Evolutionary conservation across 176 grass and related monocot genomes (phyloP).

Genomic region (Carex myosuroides): DNA sequence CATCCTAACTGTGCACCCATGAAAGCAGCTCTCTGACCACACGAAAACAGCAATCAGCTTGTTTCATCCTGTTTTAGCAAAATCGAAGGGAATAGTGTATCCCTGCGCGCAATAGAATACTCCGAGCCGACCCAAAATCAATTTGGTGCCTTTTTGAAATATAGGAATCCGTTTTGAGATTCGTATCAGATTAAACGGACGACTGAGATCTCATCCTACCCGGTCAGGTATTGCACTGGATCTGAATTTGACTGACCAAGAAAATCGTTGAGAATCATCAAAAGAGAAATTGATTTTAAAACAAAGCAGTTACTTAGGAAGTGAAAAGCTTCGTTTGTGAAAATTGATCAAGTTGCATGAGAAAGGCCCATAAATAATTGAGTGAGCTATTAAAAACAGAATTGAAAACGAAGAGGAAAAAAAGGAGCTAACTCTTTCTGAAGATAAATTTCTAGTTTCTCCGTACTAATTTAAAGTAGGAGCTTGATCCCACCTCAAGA

Average conservation of each 20-base stretch:
- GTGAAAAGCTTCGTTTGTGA: background rate
- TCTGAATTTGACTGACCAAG: background rate
- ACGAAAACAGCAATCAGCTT: background rate
- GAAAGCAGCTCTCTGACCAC: background rate
- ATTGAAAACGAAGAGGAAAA: background rate
- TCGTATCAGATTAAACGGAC: too few species aligned
- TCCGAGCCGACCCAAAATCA: too few species aligned
- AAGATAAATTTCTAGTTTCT: slow-evolving; percentile 3
- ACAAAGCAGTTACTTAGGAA: background rate
- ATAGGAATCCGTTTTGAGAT: too few species aligned
- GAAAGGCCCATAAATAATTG: background rate
- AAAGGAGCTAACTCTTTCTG: background rate
- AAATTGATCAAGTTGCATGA: background rate
- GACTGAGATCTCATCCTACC: too few species aligned
- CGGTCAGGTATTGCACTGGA: too few species aligned
- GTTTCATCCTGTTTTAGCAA: background rate
- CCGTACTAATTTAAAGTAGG: background rate
- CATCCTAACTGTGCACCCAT: background rate
- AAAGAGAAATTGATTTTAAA: background rate
- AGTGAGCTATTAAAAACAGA: background rate
- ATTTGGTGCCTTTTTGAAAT: too few species aligned
- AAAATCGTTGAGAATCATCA: background rate
- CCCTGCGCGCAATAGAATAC: too few species aligned
- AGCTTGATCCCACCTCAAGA: background rate
- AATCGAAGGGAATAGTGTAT: background rate